Evolutionary conservation across 23 red algal species (phyloP).

Genomic region (Gracilaria vermiculophylla): DNA sequence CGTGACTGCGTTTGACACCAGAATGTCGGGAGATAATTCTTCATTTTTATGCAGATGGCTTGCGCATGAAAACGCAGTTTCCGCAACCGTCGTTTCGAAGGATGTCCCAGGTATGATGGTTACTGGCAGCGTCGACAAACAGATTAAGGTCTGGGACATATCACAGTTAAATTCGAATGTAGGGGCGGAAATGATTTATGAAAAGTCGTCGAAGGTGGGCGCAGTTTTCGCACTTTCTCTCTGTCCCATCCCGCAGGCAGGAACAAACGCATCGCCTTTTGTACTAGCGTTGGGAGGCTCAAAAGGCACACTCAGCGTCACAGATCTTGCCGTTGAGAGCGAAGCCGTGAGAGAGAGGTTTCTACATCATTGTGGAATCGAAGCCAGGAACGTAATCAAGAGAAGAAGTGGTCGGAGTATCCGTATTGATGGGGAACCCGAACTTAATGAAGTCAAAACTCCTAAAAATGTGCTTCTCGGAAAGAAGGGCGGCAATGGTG

Average conservation of each 20-base stretch:
- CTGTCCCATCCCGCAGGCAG: constrained; percentile 24
- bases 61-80: constrained; percentile 64
- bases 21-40: constrained; percentile 18
- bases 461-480: too few relatives aligned
- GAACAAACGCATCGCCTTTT: constrained; percentile 56
- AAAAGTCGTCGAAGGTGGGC: constrained; percentile 29
- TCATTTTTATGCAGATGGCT: constrained; percentile 31
- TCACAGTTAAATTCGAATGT: neutral
- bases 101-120: constrained; percentile 74
- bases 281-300: constrained; percentile 76
- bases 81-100: constrained; percentile 49
- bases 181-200: constrained; percentile 20
- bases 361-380: neutral
- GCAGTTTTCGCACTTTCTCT: constrained; percentile 35
- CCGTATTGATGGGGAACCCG: neutral
- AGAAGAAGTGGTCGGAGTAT: neutral
- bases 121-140: constrained; percentile 83
- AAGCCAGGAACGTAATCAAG: neutral
- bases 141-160: constrained; percentile 79
- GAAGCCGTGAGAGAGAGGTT: constrained; percentile 66
- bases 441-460: neutral
- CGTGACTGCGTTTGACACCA: constrained; percentile 68
- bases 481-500: neutral
- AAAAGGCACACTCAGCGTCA: constrained; percentile 64
- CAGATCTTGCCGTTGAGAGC: constrained; percentile 75